Conservation (phyloP, 129 eudicot species). For the Heracleum sosnowskyi region DNA sequence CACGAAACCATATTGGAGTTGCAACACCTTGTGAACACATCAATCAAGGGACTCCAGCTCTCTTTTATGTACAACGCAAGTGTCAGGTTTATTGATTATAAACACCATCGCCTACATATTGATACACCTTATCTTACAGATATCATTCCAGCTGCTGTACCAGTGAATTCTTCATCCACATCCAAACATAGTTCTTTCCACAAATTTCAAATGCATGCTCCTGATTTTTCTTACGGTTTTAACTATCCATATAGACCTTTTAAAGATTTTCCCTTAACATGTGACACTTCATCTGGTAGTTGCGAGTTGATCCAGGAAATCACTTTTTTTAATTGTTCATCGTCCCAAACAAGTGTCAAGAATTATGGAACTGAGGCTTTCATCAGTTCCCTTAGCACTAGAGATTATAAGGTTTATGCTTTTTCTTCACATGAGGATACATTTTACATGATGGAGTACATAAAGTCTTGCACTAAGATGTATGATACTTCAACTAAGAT, state of each 20-base stretch:
- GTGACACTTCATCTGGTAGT: no score
- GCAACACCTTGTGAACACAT: background rate
- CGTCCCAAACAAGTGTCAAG: background rate
- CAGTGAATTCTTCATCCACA: background rate
- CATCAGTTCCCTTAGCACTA: background rate
- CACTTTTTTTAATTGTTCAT: background rate
- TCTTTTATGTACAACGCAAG: background rate
- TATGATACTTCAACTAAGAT: background rate
- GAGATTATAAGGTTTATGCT: background rate
- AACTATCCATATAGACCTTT: no score
- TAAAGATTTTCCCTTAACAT: no score
- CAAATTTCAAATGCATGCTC: no score
- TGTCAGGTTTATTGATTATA: background rate
- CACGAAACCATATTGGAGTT: background rate
- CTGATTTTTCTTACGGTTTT: no score
- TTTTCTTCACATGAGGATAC: background rate
- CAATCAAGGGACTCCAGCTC: background rate
- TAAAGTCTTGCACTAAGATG: background rate
- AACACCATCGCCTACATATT: rapidly evolving
- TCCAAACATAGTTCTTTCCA: background rate
- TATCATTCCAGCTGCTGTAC: background rate
- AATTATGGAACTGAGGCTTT: background rate
- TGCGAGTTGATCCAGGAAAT: no score
- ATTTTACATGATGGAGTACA: background rate
- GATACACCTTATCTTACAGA: background rate